Base-by-base conservation (phyloP, 1,284 basidiomycete species). In the Trichosporon asahii region DNA sequence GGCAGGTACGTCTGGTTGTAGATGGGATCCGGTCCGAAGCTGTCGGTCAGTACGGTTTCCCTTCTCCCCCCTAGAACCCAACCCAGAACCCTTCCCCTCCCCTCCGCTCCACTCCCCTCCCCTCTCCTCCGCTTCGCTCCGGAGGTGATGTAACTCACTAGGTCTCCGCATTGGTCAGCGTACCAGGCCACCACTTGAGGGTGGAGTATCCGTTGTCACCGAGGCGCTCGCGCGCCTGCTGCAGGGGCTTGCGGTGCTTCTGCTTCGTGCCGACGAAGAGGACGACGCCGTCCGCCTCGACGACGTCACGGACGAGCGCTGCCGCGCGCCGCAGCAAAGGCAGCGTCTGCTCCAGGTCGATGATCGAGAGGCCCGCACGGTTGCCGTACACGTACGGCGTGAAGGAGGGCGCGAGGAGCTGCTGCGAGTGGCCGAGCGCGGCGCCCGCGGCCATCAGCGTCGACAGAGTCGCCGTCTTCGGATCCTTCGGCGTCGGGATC, bases 381-480 rank as follows among this genome's bases (percentile, higher is more conserved):
- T 89, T 89, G 71, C 96, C 97, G 81, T 98, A 98, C 60, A 96
- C 90, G 80, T 94, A 95, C n/a, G 95, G 93, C 75, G 91, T 87
- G 80, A 93, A 95, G 74, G 94, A 90, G 21, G 92, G 90, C 81
- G 93, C 90, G 86, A 96, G 90, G 73, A 92, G 88, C 1, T 90
- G 87, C 65, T 89, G 88, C 29, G 90, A 87, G 81, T 99, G 96
- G 3, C 97, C 97, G 60, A 99, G 89, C 79, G 98, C 96, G 12
- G 97, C 95, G 35, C 94, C 94, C 7, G 95, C 87, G 0, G 97
- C 95, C 55, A 98, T 86, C 70, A 99, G 89, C 61, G 95, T 91
- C 9, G 94, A 95, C 61, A 96, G 86, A 89, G 90, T 75, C 4
- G 76, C 71, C 69, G 78, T 69, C 15, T 73, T 72, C 3, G 76